Percentiles rank a stretch among this genome's conserved stretches.
Evolutionary conservation across 1,284 basidiomycete species (phyloP).

Genomic region (Ustilago trichophora): DNA sequence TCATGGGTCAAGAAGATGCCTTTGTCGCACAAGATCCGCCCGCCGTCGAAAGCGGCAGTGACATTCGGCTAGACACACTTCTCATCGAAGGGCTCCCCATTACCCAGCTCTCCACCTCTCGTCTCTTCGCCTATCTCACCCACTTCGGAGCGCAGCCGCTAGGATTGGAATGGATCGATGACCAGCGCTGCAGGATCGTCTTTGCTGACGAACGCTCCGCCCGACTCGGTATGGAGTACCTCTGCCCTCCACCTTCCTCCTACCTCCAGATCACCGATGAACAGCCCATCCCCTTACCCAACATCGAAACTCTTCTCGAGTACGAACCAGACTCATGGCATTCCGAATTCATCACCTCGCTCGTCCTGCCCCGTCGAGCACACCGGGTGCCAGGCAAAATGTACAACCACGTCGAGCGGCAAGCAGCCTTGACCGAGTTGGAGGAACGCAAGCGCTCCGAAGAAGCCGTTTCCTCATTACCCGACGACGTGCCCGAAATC

Average conservation of each 20-base stretch:
- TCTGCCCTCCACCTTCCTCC: slow-evolving; percentile 27
- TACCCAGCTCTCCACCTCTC: slow-evolving; percentile 63
- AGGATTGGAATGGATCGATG: slow-evolving; percentile 65
- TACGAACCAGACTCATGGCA: slow-evolving; percentile 40
- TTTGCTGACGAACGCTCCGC: slow-evolving; percentile 53
- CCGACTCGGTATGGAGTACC: slow-evolving; percentile 52
- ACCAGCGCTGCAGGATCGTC: slow-evolving; percentile 59
- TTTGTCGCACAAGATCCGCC: slow-evolving; percentile 30
- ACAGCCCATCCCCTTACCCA: slow-evolving; percentile 17
- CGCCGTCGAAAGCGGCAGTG: slow-evolving; percentile 41
- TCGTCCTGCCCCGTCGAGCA: slow-evolving; percentile 47
- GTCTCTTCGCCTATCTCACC: slow-evolving; percentile 62
- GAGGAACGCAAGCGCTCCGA: slow-evolving; percentile 5
- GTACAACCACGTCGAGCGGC: slow-evolving; percentile 57
- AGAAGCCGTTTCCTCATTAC: slow-evolving; percentile 24
- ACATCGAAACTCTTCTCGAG: slow-evolving; percentile 30
- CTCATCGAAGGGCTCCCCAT: slow-evolving; percentile 62
- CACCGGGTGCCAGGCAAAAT: slow-evolving; percentile 53
- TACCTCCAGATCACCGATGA: slow-evolving; percentile 4
- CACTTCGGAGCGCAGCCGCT: slow-evolving; percentile 60
- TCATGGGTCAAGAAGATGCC: slow-evolving; percentile 20
- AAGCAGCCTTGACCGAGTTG: slow-evolving; percentile 27
- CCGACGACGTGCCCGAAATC: slow-evolving; percentile 60
- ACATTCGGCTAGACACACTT: slow-evolving; percentile 55
- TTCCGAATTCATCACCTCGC: slow-evolving; percentile 28